Evolutionary conservation across 1,284 basidiomycete species (phyloP), one percentile per base, ranked within the genome.

Genomic region (Neolentinus lepideus): DNA sequence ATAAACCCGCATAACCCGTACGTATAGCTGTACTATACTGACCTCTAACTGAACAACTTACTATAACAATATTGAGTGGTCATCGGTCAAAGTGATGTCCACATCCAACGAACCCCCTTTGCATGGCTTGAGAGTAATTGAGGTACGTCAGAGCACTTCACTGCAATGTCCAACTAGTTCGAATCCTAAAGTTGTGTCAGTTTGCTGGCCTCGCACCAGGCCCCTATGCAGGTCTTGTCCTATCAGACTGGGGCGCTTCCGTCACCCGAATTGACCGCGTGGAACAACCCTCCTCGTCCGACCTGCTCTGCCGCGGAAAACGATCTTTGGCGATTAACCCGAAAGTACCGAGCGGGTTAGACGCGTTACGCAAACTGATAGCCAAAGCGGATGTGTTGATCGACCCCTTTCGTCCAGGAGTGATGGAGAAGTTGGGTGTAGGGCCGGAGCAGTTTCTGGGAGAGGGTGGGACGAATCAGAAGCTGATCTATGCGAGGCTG

Each of bases 141-240:
- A 85, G 72, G 83, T 82, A 54, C 48, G 69, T 60, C 26, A n/a
- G n/a, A n/a, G n/a, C n/a, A n/a, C n/a, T n/a, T n/a, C n/a, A n/a
- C n/a, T n/a, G 24, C 43, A 19, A 25, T 43, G 21, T 19, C 50
- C 22, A 22, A 26, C 43, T 21, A 25, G 12, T 54, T 10, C 29
- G 21, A 22, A 16, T 24, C 54, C 14, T 21, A 22, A 51, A 14
- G 4, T 33, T 36, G 16, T 60, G 12, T 6, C 29, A 93, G 85
- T 92, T 93, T 63, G 90, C 85, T 25, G 91, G 90, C n/a, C 75
- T 93, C 14, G 91, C 90, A 3, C 91, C 91, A 1, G 90, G 82
- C 1, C 90, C 90, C 0, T 91, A 88, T 61, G 82, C 88, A 8
- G 89, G 88, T n/a, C 77, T 92, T 55, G 68, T 93, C 47, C 77